phyloP scores from a whole-genome alignment of 768 basidiomycete genomes.

The Macrolepiota fuliginosa region DNA sequence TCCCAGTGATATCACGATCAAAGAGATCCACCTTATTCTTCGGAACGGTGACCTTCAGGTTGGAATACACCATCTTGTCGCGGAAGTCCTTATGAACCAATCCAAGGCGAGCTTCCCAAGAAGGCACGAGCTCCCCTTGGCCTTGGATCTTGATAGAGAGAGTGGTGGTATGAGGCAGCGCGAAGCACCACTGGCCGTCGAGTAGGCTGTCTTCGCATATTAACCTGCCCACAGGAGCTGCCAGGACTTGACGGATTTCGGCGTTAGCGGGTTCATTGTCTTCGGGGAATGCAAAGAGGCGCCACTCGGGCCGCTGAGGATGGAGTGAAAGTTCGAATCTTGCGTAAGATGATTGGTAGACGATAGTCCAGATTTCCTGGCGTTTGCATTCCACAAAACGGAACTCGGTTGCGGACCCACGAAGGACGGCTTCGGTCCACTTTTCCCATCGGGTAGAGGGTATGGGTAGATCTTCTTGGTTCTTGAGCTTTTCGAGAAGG shows the following conservation, averaged over 20 bases:
- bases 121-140: constrained; percentile 66
- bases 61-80: constrained; percentile 64
- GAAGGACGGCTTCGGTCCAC: constrained; percentile 69
- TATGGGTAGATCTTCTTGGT: constrained; percentile 37
- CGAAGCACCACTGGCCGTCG: constrained; percentile 76
- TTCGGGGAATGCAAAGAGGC: constrained; percentile 72
- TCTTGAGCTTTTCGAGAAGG: constrained; percentile 51
- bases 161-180: constrained; percentile 57
- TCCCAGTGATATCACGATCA: constrained; percentile 82
- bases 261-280: constrained; percentile 72
- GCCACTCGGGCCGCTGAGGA: constrained; percentile 81
- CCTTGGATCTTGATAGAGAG: constrained; percentile 65
- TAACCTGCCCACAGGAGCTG: constrained; percentile 75
- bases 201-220: constrained; percentile 57
- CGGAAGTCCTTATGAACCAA: constrained; percentile 62
- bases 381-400: constrained; percentile 85
- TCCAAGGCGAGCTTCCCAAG: constrained; percentile 85
- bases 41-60: constrained; percentile 61
- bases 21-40: constrained; percentile 42
- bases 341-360: constrained; percentile 72
- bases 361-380: constrained; percentile 83
- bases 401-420: constrained; percentile 59
- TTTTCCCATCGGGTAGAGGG: constrained; percentile 57
- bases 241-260: constrained; percentile 70
- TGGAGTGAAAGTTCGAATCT: constrained; percentile 75